Percentiles rank a stretch among this genome's conserved stretches.
Conservation (phyloP, 2,329 filamentous ascomycete genomes). For the Coniosporium tulheliwenetii region DNA sequence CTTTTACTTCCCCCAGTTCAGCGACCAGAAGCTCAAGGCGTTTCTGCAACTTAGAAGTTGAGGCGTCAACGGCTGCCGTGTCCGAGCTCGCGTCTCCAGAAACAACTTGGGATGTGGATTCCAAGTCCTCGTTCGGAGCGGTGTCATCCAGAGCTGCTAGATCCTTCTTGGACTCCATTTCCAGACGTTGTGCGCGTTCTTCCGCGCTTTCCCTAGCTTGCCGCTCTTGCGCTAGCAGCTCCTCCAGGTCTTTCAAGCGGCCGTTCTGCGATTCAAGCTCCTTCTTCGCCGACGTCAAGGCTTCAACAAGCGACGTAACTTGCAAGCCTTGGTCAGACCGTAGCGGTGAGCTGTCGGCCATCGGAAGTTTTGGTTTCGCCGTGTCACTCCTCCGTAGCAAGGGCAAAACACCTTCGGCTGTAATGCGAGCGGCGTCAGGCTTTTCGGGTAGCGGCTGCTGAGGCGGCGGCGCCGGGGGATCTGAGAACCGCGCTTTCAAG, state of each 20-base stretch:
- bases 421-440: slow-evolving; percentile 49
- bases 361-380: slow-evolving; percentile 48
- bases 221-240: slow-evolving; percentile 62
- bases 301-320: slow-evolving; percentile 71
- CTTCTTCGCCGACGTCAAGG: slow-evolving; percentile 66
- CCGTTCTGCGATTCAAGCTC: slow-evolving; percentile 74
- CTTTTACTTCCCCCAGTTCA: slow-evolving; percentile 69
- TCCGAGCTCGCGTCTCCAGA: slow-evolving; percentile 11
- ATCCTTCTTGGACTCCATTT: slow-evolving; percentile 39
- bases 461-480: slow-evolving; percentile 83
- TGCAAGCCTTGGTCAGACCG: slow-evolving; percentile 50
- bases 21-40: slow-evolving; percentile 61
- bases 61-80: slow-evolving; percentile 18
- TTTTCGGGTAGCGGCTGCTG: slow-evolving; percentile 90
- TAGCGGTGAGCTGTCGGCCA: slow-evolving; percentile 36
- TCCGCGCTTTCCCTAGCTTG: slow-evolving; percentile 73
- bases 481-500: slow-evolving; percentile 71
- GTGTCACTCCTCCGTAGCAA: slow-evolving; percentile 62
- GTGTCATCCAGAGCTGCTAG: slow-evolving; percentile 20
- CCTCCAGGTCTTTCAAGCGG: slow-evolving; percentile 68
- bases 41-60: slow-evolving; percentile 42
- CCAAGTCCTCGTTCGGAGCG: slow-evolving; percentile 11
- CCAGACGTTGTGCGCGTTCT: slow-evolving; percentile 57
- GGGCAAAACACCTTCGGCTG: slow-evolving; percentile 32
- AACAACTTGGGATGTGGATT: neutral